Evolutionary conservation across 2,329 filamentous ascomycete genomes (phyloP).

Genomic region (Scedosporium boydii): DNA sequence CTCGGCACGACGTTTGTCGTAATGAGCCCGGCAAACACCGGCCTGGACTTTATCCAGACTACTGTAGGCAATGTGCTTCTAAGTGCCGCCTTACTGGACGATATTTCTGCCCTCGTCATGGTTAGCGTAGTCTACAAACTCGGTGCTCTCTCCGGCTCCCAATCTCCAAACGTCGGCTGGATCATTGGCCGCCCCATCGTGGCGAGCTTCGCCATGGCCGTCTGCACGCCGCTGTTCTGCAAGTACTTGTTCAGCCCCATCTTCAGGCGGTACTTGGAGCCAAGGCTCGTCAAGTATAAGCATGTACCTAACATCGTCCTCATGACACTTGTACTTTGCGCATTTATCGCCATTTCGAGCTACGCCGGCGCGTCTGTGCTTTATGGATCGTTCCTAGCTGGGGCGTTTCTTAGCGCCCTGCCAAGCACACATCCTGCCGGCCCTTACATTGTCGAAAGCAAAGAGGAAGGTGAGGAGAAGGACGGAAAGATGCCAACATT

Average conservation of each 20-base stretch:
- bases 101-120: constrained; percentile 34
- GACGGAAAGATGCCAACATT: constrained; percentile 24
- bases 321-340: constrained; percentile 21
- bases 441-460: constrained; percentile 22
- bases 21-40: constrained; percentile 18
- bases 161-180: constrained; percentile 21
- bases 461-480: constrained; percentile 21
- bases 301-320: constrained; percentile 17
- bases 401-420: constrained; percentile 24
- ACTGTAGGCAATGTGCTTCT: constrained; percentile 32
- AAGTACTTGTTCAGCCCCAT: constrained; percentile 27
- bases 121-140: constrained; percentile 15
- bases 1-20: constrained; percentile 25
- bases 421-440: constrained; percentile 24
- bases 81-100: constrained; percentile 35
- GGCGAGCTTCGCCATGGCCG: constrained; percentile 23
- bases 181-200: constrained; percentile 27
- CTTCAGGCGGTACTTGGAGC: constrained; percentile 22
- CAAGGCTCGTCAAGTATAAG: constrained; percentile 21
- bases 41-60: constrained; percentile 30
- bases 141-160: constrained; percentile 11
- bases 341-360: constrained; percentile 19
- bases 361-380: constrained; percentile 27
- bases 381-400: constrained; percentile 30
- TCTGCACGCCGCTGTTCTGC: constrained; percentile 23